A percentile compares a stretch with the other conserved stretches of the same genome.
Evolutionary conservation across 257 asterid species (phyloP).

Genomic region (Solanum paucissectum): DNA sequence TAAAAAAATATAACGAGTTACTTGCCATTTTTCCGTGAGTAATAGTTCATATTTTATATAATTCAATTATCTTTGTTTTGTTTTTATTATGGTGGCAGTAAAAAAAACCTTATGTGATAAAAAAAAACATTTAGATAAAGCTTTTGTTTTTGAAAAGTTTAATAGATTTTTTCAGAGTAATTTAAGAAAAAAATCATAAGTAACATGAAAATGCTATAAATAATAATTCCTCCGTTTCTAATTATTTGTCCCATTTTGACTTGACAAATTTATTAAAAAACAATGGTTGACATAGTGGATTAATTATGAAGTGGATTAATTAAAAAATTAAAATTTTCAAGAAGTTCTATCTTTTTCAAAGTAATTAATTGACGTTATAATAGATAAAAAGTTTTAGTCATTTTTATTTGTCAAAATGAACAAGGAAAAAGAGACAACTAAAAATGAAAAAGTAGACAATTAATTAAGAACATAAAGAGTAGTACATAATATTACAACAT

Average conservation of each 20-base stretch:
- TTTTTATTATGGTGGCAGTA: background rate
- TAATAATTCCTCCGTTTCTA: fast-evolving
- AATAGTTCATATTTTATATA: background rate
- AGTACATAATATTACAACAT: background rate
- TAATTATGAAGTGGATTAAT: background rate
- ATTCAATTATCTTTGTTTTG: background rate
- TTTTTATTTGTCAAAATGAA: too few species aligned
- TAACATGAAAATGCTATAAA: background rate
- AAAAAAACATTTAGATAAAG: background rate
- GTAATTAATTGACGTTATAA: too few species aligned
- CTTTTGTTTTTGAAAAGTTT: background rate
- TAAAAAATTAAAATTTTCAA: too few species aligned
- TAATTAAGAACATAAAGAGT: too few species aligned
- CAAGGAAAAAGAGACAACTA: too few species aligned
- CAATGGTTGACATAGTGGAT: too few species aligned
- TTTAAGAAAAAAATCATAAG: background rate
- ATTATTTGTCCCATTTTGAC: too few species aligned
- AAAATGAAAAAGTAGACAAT: too few species aligned
- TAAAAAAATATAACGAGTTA: background rate
- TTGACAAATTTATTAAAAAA: too few species aligned
- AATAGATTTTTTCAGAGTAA: background rate
- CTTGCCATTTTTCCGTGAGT: background rate
- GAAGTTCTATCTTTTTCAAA: too few species aligned
- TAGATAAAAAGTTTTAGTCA: too few species aligned
- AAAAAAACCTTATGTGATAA: background rate